Evolutionary conservation across 2,329 filamentous ascomycete species (phyloP).

Genomic region (Eutypa lata): DNA sequence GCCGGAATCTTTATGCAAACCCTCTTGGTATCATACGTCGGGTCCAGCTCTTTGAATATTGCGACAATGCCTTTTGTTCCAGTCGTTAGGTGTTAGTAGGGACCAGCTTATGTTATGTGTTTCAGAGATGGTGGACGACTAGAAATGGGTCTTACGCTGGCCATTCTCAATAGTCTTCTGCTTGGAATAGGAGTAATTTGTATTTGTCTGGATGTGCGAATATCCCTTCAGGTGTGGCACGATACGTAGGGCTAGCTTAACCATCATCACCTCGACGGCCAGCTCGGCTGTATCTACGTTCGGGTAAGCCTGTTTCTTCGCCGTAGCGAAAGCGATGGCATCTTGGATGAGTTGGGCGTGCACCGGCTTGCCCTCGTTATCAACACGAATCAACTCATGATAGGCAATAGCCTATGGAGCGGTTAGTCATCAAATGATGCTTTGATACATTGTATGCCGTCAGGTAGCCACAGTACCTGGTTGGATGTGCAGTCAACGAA

Average conservation of each 20-base stretch:
- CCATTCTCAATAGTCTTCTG: constrained; percentile 49
- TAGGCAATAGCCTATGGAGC: constrained; percentile 45
- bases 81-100: background rate
- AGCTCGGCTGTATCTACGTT: constrained; percentile 42
- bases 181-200: constrained; percentile 49
- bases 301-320: constrained; percentile 27
- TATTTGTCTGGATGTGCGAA: constrained; percentile 60
- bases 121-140: background rate
- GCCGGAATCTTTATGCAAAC: constrained; percentile 62
- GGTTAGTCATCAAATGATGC: constrained; percentile 2
- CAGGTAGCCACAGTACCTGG: constrained; percentile 33
- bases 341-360: constrained; percentile 36
- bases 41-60: constrained; percentile 42
- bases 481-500: constrained; percentile 55
- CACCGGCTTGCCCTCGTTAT: constrained; percentile 29
- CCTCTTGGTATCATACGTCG: constrained; percentile 41
- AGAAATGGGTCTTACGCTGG: constrained; percentile 36
- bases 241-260: constrained; percentile 51
- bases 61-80: constrained; percentile 43
- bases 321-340: constrained; percentile 31
- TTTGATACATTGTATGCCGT: background rate
- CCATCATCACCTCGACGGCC: constrained; percentile 56
- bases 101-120: constrained; percentile 1
- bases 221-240: constrained; percentile 46
- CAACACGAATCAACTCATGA: constrained; percentile 37